Percentiles rank a stretch among this genome's conserved stretches.
These are phyloP conservation scores for Neurospora sp. DNA, from an alignment of 495 filamentous ascomycete genomes.

Conservation along the genomic window DNA sequence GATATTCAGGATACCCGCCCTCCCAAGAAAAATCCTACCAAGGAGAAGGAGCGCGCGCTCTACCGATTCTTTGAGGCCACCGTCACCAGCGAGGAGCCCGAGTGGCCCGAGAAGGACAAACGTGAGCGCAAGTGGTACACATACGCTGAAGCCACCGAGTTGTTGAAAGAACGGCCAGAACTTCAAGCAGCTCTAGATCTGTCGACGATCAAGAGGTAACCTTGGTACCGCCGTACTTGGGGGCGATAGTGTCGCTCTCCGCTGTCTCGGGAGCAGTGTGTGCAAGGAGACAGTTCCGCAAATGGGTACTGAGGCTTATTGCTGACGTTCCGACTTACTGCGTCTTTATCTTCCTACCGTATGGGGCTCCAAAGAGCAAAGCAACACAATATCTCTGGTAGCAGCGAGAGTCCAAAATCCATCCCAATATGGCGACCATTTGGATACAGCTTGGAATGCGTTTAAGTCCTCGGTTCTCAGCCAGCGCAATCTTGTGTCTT, in stretches of 20 bases:
- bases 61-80: constrained; percentile 86
- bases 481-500: background rate
- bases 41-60: constrained; percentile 60
- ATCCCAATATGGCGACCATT: background rate
- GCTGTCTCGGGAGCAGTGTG: background rate
- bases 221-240: constrained; percentile 10
- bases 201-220: constrained; percentile 55
- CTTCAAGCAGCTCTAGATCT: constrained; percentile 75
- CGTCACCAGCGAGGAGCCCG: constrained; percentile 67
- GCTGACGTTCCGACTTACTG: background rate
- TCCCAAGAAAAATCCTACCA: constrained; percentile 40
- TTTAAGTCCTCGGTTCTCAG: background rate
- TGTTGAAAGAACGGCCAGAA: constrained; percentile 72
- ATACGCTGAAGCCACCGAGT: constrained; percentile 67
- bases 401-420: background rate
- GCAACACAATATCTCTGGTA: background rate
- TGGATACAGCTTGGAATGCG: background rate
- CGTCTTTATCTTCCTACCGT: background rate
- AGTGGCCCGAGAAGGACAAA: constrained; percentile 95
- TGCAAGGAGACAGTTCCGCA: background rate
- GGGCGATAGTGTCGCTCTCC: background rate
- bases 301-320: background rate
- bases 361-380: background rate
- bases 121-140: constrained; percentile 80
- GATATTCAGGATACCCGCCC: constrained; percentile 69